Conservation (phyloP, 2,329 filamentous ascomycete genomes). For the Pyrenochaeta sp. region DNA sequence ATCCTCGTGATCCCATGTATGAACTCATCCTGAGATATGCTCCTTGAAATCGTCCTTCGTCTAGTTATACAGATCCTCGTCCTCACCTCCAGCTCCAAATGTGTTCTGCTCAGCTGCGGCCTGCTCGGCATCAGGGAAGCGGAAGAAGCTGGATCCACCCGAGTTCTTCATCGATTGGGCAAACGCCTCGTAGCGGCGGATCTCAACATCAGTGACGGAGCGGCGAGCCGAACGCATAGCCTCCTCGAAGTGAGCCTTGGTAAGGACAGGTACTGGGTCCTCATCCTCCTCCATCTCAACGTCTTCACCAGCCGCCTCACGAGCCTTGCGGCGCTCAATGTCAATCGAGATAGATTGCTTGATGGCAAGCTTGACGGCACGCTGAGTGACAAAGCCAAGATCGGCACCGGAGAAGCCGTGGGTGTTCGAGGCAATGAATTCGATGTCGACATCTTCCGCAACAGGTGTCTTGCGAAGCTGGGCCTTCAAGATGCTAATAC, state of each 20-base stretch:
- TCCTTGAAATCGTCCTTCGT: slow-evolving; percentile 17
- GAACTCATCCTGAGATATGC: slow-evolving; percentile 9
- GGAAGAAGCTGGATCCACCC: slow-evolving; percentile 95
- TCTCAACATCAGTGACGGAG: slow-evolving; percentile 96
- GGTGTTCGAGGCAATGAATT: slow-evolving; percentile 94
- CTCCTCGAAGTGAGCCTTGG: slow-evolving; percentile 97
- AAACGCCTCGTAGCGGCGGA: slow-evolving; percentile 97
- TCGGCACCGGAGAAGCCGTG: slow-evolving; percentile 99
- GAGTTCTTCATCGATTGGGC: slow-evolving; percentile 99
- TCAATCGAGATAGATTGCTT: slow-evolving; percentile 92
- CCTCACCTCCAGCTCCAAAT: slow-evolving; percentile 87
- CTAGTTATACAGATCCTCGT: slow-evolving; percentile 98
- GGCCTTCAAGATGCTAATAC: slow-evolving; percentile 88
- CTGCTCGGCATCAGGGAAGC: slow-evolving; percentile 73
- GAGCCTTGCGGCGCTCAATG: slow-evolving; percentile 88
- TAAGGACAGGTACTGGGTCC: slow-evolving; percentile 94
- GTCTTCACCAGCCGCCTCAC: slow-evolving; percentile 74
- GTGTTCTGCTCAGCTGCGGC: slow-evolving; percentile 57
- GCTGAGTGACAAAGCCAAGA: slow-evolving; percentile 98
- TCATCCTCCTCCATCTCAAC: slow-evolving; percentile 79
- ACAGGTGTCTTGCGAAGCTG: slow-evolving; percentile 99
- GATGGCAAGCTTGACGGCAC: slow-evolving; percentile 98
- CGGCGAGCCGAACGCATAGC: slow-evolving; percentile 94
- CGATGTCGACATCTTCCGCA: slow-evolving; percentile 82
- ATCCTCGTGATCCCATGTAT: slow-evolving; percentile 26